Evolutionary conservation across 2,329 filamentous ascomycete genomes (phyloP), one percentile per base, ranked within the genome.

Genomic region (Diaporthe nobilis): DNA sequence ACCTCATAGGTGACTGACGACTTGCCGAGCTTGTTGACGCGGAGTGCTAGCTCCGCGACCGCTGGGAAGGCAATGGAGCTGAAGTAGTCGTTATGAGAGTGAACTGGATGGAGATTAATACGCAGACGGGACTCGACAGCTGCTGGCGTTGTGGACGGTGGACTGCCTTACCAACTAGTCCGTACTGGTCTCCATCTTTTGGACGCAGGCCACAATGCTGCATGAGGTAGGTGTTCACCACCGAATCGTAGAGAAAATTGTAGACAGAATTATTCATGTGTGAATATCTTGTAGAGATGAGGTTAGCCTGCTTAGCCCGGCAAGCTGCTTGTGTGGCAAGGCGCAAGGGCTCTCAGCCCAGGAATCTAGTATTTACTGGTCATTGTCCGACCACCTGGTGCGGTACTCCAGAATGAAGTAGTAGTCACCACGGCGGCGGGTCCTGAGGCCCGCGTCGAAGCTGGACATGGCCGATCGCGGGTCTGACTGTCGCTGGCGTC

Each of bases 221-320:
- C 77, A 98, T 95, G 25, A 98, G 90, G 83, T 97, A 98, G 67
- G 93, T 90, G 84, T 98, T 98, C 82, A 98, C 92, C 75, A 98
- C 91, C 1, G 94, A 96, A 86, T 98, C 96, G 83, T 98, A 97
- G 74, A 97, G 89, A 77, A 94, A 93, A 80, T 94, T 94, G 85
- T 98, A 98, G 72, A 97, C 89, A 55, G 92, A 94, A 82, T 98
- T 98, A 86, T 98, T 98, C 88, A 98, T 92, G 83, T 98, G 96
- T 77, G 94, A 90, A 84, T 97, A 98, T 96, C 77, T 42, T 60
- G 44, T 13, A 25, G 37, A 22, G 17, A 20, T 15, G 25, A 34
- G 22, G 31, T 47, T 55, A 44, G 73, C 34, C 47, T 51, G 22
- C 37, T 20, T 55, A 47, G 76, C 71, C 37, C 76, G 57, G 76